phyloP scores from a whole-genome alignment of 176 grass and related monocot species.

The Raddia guianensis region DNA sequence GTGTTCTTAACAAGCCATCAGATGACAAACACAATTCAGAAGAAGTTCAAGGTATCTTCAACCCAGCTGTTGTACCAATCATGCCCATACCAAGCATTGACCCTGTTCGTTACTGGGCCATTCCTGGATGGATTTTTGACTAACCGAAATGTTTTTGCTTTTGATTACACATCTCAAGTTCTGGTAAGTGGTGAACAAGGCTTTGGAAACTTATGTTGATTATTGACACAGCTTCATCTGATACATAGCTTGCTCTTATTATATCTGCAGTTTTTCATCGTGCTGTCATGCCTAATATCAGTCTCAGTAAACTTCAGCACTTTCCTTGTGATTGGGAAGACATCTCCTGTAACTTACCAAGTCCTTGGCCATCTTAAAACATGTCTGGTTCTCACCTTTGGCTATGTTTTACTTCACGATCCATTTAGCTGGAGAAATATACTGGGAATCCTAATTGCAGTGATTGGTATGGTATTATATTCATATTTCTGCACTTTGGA shows the following conservation, averaged over 20 bases:
- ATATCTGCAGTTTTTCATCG: slow-evolving; percentile 86
- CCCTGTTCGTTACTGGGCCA: slow-evolving; percentile 71
- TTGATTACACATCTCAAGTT: slow-evolving; percentile 93
- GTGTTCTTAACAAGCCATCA: slow-evolving; percentile 74
- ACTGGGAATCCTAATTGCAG: slow-evolving; percentile 86
- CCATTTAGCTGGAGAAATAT: slow-evolving; percentile 99
- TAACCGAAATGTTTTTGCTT: slow-evolving; percentile 92
- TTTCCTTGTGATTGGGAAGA: slow-evolving; percentile 97
- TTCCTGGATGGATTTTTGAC: slow-evolving; percentile 97
- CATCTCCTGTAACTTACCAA: slow-evolving; percentile 98
- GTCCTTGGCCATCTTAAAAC: slow-evolving; percentile 98
- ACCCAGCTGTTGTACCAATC: slow-evolving; percentile 96
- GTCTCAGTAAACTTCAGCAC: slow-evolving; percentile 99
- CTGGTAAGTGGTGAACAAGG: slow-evolving; percentile 61
- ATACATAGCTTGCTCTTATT: slow-evolving; percentile 38
- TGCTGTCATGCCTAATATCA: slow-evolving; percentile 92
- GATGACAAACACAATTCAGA: slow-evolving; percentile 99
- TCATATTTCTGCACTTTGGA: slow-evolving; percentile 86
- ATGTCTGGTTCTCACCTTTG: slow-evolving; percentile 89
- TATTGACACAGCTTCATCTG: slow-evolving; percentile 30
- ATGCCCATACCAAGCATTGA: slow-evolving; percentile 95
- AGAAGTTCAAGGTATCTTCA: slow-evolving; percentile 98
- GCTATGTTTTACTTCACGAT: slow-evolving; percentile 93
- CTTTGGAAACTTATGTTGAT: slow-evolving; percentile 9
- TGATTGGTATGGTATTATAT: slow-evolving; percentile 89